Evolutionary conservation across 371 early-diverging fungal species (phyloP).

Genomic region (Actinomucor elegans): DNA sequence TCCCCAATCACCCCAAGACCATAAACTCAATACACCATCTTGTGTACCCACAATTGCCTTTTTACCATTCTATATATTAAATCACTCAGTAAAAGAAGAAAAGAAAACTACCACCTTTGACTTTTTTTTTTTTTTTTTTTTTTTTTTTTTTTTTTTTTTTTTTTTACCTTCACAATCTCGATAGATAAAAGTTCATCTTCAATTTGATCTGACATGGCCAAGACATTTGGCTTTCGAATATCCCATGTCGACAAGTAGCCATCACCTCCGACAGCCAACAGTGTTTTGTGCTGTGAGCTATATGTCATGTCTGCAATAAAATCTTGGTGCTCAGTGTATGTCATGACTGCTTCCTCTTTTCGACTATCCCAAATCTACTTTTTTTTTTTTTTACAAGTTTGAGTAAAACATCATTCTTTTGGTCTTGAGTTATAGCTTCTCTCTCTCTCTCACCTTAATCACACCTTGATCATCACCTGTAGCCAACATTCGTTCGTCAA

Average conservation of each 20-base stretch:
- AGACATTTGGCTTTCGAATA: constrained; percentile 75
- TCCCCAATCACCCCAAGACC: constrained; percentile 83
- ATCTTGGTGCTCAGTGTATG: constrained; percentile 82
- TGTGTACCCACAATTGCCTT: constrained; percentile 90
- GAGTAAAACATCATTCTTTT: too few relatives aligned
- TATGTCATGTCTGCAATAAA: constrained; percentile 84
- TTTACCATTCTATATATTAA: too few relatives aligned
- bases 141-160: too few relatives aligned
- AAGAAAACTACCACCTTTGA: neutral
- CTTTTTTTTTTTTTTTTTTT: too few relatives aligned
- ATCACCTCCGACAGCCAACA: constrained; percentile 68
- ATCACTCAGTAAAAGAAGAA: too few relatives aligned
- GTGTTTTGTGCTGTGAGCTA: constrained; percentile 20
- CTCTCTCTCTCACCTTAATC: constrained; percentile 77
- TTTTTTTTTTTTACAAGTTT: neutral
- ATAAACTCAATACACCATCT: constrained; percentile 80
- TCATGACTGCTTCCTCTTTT: constrained; percentile 62
- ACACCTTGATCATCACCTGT: constrained; percentile 92
- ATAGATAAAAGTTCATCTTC: constrained; percentile 92
- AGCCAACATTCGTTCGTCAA: constrained; percentile 75
- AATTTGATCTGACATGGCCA: constrained; percentile 84
- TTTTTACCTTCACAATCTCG: constrained; percentile 68
- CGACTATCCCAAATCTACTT: constrained; percentile 83
- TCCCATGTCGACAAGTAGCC: constrained; percentile 90
- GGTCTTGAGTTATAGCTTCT: neutral